phyloP scores from a whole-genome alignment of 306 rosid species.

The Senna tora region DNA sequence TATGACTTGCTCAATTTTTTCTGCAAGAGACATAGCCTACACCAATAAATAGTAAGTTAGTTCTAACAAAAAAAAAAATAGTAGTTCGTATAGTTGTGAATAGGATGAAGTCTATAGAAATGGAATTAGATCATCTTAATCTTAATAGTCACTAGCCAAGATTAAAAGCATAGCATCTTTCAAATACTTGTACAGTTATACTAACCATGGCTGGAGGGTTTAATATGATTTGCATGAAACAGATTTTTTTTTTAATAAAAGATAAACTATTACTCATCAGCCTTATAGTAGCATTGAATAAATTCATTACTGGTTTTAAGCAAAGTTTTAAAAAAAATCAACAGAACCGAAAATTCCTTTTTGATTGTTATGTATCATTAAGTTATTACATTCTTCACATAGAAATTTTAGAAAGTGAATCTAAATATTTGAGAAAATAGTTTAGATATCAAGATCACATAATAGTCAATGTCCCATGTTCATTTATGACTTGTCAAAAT shows the following conservation, averaged over 20 bases:
- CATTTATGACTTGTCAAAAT: conserved; percentile 19
- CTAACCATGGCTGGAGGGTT: conserved; percentile 10
- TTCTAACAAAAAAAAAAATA: no score
- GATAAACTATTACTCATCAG: background rate
- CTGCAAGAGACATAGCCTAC: conserved; percentile 61
- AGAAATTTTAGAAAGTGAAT: background rate
- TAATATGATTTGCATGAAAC: conserved; percentile 28
- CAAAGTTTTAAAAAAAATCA: conserved; percentile 3
- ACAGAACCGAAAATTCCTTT: conserved; percentile 15
- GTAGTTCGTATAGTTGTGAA: background rate
- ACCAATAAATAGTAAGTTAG: conserved; percentile 33
- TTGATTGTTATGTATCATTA: background rate
- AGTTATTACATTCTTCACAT: background rate
- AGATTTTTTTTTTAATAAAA: conserved; percentile 1
- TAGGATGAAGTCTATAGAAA: conserved; percentile 17
- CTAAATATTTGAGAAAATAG: background rate
- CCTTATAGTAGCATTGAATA: conserved; percentile 21
- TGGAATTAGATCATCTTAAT: background rate
- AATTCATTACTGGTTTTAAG: conserved; percentile 4
- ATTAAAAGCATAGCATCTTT: conserved; percentile 13
- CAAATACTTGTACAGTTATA: conserved; percentile 16
- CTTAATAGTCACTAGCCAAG: background rate
- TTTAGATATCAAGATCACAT: conserved; percentile 4
- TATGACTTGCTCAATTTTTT: conserved; percentile 65
- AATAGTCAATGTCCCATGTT: conserved; percentile 12